These are phyloP conservation scores for Aspergillus costaricaensis DNA, from an alignment of 2,329 filamentous ascomycete genomes.

Conservation along the genomic window DNA sequence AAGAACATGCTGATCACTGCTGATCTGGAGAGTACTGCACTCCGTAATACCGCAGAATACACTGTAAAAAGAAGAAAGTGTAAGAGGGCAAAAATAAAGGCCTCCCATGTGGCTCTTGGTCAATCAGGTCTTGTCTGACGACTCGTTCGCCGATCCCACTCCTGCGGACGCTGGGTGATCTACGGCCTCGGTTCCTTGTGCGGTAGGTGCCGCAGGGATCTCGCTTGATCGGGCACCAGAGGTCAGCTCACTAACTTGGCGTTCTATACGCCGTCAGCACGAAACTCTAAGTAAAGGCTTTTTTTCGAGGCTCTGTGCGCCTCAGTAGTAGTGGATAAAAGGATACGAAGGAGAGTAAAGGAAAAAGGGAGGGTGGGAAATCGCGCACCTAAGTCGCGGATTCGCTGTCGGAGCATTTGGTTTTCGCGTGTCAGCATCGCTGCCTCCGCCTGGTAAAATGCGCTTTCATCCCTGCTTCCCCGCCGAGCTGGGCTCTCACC, in stretches of 20 bases:
- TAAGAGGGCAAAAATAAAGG: too few relatives aligned
- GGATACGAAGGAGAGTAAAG: not conserved
- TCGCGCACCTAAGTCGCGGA: slow-evolving; percentile 48
- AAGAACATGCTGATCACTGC: slow-evolving; percentile 5
- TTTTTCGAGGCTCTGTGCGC: not conserved
- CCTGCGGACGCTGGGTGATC: slow-evolving; percentile 15
- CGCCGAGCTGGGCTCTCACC: slow-evolving; percentile 35
- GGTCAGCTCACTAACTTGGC: slow-evolving; percentile 34
- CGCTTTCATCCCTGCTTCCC: slow-evolving; percentile 48
- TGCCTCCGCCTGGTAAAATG: slow-evolving; percentile 52
- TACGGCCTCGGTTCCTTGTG: slow-evolving; percentile 11
- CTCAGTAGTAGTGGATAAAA: not conserved
- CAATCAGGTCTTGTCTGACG: slow-evolving; percentile 26
- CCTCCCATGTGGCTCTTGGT: not conserved
- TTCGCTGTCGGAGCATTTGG: slow-evolving; percentile 50
- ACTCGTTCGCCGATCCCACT: slow-evolving; percentile 20
- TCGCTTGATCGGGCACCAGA: slow-evolving; percentile 13
- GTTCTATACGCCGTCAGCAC: slow-evolving; percentile 25
- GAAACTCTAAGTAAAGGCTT: not conserved
- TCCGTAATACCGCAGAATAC: too few relatives aligned
- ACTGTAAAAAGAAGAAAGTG: too few relatives aligned
- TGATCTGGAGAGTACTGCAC: not conserved
- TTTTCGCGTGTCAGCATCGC: slow-evolving; percentile 51
- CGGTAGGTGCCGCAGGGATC: slow-evolving; percentile 8
- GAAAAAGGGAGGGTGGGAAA: not conserved